These are phyloP conservation scores for Mucor racemosus DNA, from an alignment of 371 early-diverging fungal genomes.

Conservation along the genomic window DNA sequence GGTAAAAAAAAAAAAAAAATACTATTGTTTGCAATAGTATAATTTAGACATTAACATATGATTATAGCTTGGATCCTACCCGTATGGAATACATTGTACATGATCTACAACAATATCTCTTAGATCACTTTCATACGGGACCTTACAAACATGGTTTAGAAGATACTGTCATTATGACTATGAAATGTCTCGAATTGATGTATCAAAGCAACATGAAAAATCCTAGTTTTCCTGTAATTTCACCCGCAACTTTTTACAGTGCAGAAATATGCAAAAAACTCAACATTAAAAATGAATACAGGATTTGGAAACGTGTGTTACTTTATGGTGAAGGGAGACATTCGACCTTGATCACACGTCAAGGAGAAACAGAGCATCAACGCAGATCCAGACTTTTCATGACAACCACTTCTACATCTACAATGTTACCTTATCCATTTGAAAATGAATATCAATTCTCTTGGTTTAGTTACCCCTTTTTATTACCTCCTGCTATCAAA, in stretches of 20 bases:
- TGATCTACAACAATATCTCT: constrained; percentile 37
- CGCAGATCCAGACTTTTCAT: constrained; percentile 46
- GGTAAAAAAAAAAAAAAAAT: not conserved
- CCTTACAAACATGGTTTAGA: constrained; percentile 56
- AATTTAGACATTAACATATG: no score
- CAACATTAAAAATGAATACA: constrained; percentile 83
- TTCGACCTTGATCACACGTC: constrained; percentile 29
- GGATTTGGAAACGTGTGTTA: constrained; percentile 64
- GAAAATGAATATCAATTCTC: constrained; percentile 65
- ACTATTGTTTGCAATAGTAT: no score
- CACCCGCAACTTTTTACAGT: constrained; percentile 62
- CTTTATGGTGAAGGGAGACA: constrained; percentile 50
- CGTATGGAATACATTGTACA: constrained; percentile 30
- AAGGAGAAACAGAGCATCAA: constrained; percentile 38
- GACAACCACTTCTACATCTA: constrained; percentile 37
- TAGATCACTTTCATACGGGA: constrained; percentile 58
- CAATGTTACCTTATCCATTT: constrained; percentile 45
- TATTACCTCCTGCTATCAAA: constrained; percentile 77
- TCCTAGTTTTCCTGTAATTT: constrained; percentile 8
- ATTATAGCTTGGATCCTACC: constrained; percentile 18
- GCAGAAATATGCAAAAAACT: constrained; percentile 60
- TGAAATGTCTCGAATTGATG: constrained; percentile 65
- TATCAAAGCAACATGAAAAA: constrained; percentile 39
- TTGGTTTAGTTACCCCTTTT: constrained; percentile 76
- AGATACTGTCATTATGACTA: constrained; percentile 65